Base-by-base conservation (phyloP, 306 rosid genomes). In the Echinosophora koreensis region DNA sequence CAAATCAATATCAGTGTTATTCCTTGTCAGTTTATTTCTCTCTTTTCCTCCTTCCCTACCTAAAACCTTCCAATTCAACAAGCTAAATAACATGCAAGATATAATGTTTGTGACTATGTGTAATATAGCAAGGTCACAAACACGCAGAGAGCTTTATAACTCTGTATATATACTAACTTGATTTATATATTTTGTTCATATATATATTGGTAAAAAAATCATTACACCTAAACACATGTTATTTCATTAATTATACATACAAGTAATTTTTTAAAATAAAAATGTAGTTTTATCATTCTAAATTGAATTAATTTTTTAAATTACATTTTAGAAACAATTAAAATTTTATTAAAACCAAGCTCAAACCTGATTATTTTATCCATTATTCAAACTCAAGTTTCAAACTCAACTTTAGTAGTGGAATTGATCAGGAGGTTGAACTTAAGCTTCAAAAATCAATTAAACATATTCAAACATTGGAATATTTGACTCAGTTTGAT, bases 391-490 rank as follows among this genome's bases (percentile, higher is more conserved):
- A 51, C 32, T 63, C 4, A 6, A 4, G 65, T 54, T 55, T 56
- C 14, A 10, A 7, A 16, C 13, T 63, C n/a, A 63, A 8, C 3
- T 37, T 63, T 15, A 62, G 6, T 14, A 35, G 16, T 2, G n/a
- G 3, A 38, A 63, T 37, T 9, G 28, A 1, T 4, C 50, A 6
- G 1, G 69, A 16, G 32, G 13, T 38, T 8, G 4, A 63, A 63
- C 27, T 66, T n/a, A 4, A 30, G 60, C 69, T 32, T 79, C 30
- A 39, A 28, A 44, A 52, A 22, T 49, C 27, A 49, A 58, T 78
- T 37, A 49, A 49, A 58, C 0, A 32, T 58, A 58, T 22, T 62
- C 16, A 61, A 60, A 38, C 42, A 50, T 15, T 52, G 10, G 44
- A 3, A 12, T 39, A 38, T 30, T 71, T 39, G 55, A 78, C 46